A percentile compares a stretch with the other conserved stretches of the same genome.
Conservation (phyloP, 2,329 filamentous ascomycete genomes). For the Colletotrichum musae region DNA sequence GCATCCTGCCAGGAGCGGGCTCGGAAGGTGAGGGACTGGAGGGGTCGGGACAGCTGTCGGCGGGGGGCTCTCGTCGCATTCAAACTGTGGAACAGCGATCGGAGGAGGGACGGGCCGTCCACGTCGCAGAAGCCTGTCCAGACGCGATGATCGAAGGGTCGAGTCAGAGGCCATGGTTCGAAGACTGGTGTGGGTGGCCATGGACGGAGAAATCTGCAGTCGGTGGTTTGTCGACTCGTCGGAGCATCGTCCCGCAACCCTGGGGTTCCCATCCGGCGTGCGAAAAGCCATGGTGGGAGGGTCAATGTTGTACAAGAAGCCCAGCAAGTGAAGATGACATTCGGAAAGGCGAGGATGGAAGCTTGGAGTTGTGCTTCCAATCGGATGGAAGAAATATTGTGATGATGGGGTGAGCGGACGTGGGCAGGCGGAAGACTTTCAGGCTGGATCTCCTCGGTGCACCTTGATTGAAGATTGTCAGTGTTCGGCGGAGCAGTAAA, state of each 20-base stretch:
- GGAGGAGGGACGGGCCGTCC: slow-evolving; percentile 8
- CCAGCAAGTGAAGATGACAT: background rate
- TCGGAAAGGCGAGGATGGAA: background rate
- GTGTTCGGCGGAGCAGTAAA: background rate
- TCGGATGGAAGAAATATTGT: background rate
- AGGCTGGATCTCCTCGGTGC: background rate
- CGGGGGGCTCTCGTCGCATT: slow-evolving; percentile 5
- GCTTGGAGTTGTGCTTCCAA: background rate
- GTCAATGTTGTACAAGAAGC: background rate
- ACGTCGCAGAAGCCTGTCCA: slow-evolving; percentile 17
- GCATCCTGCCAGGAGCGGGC: slow-evolving; percentile 61
- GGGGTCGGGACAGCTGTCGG: background rate
- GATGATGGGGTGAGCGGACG: background rate
- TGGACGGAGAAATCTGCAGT: background rate
- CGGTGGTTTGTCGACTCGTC: background rate
- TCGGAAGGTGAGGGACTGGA: slow-evolving; percentile 20
- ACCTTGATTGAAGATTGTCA: background rate
- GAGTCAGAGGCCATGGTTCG: background rate
- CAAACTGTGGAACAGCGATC: background rate
- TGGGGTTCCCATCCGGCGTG: background rate
- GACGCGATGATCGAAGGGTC: slow-evolving; percentile 3
- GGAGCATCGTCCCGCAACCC: background rate
- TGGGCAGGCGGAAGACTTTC: background rate
- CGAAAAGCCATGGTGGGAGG: background rate
- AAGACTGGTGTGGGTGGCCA: background rate